Evolutionary conservation across 108 stramenopile species (phyloP), one percentile per base, ranked within the genome.

Genomic region (Epipyxis sp.): DNA sequence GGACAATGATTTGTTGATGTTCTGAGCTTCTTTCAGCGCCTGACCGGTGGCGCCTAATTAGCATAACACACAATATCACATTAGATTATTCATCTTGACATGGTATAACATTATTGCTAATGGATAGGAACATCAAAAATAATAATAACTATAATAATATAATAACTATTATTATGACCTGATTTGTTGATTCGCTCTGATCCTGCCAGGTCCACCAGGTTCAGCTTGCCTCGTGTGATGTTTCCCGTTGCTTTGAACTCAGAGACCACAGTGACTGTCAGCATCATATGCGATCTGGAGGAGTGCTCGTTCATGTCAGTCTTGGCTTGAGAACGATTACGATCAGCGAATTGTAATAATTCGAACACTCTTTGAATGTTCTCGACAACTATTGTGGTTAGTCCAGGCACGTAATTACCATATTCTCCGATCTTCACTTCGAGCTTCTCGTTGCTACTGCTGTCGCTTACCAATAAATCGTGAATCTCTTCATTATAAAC

Each of bases 191-290:
- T 90, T 79, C 95, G 94, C 84, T 99, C 98, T 20, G 91, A 93
- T 44, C 98, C 98, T n/a, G 98, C 98, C 67, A 99, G 86, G 87
- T 99, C 98, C 27, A 98, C 94, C 43, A 99, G 86, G 82, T 94
- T 93, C 46, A 99, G 80, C 43, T 86, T 92, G 30, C 80, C 79
- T 0, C 76, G 39, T 0, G 83, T 77, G 20, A 41, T n/a, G 13
- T 42, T 77, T 20, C 87, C 85, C 1, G 85, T 59, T 29, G 77
- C 40, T 13, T n/a, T 59, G 83, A 87, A 76, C 1, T 30, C 44
- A 20, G 81, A 40, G 29, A 77, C 78, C 34, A 90, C 46, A 30
- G 78, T 35, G 6, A 98, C 89, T 46, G 85, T 90, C 35, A 99
- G 85, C 59, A 99, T 91, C 91, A 96, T 93, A 84, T 99, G 98